Base-by-base conservation (phyloP, 2,329 filamentous ascomycete species). In the Pseudocercospora crystallina region DNA sequence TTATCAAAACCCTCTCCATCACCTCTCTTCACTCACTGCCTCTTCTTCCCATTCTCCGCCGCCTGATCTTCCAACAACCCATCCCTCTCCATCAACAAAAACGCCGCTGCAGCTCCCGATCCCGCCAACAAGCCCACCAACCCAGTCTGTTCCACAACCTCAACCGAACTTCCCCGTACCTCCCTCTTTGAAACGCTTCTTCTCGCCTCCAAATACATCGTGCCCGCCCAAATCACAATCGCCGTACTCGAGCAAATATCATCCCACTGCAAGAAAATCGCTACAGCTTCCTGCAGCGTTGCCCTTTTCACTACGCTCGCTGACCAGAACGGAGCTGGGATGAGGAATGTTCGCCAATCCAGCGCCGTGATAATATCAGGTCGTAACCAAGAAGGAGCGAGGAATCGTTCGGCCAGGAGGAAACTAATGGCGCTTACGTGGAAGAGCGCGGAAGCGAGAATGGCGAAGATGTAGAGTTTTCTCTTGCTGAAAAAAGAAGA, bases 201-300 rank as follows among this genome's bases (percentile, higher is more conserved):
- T 2, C 33, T 40, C 14, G 52, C 35, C 31, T 61, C 58, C 8
- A 52, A 15, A 37, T 49, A 61, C 26, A 59, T 45, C 2, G 44
- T 43, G 11, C 40, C 42, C 2, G 58, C 56, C 58, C 58, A 61
- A 26, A 60, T 46, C 9, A 56, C 29, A 42, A 60, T 56, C 10
- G 59, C 57, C 8, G 50, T 37, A 8, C 48, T 40, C 9, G 59
- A 55, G 38, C 54, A 57, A 5, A 53, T 42, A 32, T 60, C 53
- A 40, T 61, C 59, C 59, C 59, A 61, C 41, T 61, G 59, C 35
- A 61, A 36, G 39, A 61, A 61, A 7, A 53, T 56, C 9, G 59
- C 57, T 3, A 58, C 59, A 2, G 53, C 57, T n/a, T 49, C 47
- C 9, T 51, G 53, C 17, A 56, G 54, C 1, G 53, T 26, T 11